These are phyloP conservation scores for Colletotrichum siamense DNA, from an alignment of 2,329 filamentous ascomycete species.

Conservation along the genomic window DNA sequence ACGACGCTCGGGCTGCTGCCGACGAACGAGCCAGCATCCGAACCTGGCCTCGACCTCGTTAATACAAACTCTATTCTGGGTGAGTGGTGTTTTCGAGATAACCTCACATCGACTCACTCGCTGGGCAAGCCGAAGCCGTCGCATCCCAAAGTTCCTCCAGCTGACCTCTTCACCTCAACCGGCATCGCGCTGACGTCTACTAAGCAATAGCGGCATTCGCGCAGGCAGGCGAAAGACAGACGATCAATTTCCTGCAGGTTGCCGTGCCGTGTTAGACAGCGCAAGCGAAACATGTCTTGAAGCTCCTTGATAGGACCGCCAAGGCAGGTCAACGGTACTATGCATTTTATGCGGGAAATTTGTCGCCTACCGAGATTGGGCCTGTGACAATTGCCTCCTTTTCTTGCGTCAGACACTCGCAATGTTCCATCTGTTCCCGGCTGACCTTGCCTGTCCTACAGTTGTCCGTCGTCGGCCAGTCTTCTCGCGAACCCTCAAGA, in stretches of 20 bases:
- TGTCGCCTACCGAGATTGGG: conserved; percentile 19
- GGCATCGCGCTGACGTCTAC: background rate
- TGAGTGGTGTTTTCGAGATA: background rate
- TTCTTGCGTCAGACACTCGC: background rate
- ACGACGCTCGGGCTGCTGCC: background rate
- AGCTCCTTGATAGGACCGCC: conserved; percentile 22
- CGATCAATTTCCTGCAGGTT: conserved; percentile 17
- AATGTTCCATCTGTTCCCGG: background rate
- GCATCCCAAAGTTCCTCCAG: background rate
- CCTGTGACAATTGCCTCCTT: conserved; percentile 1
- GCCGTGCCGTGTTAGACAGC: conserved; percentile 8
- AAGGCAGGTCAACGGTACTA: conserved; percentile 10
- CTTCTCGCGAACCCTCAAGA: background rate
- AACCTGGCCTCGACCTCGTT: background rate
- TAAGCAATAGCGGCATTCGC: background rate
- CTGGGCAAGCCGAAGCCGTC: background rate
- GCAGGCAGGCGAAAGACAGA: background rate
- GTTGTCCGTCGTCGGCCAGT: background rate
- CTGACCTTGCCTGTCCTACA: conserved; percentile 5
- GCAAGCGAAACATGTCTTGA: conserved; percentile 22
- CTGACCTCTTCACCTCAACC: background rate
- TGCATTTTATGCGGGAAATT: conserved; percentile 23
- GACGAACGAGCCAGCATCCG: background rate
- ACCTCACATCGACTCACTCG: background rate
- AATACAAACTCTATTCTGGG: background rate